Evolutionary conservation across 2,329 filamentous ascomycete genomes (phyloP).

Genomic region (Thermothelomyces thermophilus): DNA sequence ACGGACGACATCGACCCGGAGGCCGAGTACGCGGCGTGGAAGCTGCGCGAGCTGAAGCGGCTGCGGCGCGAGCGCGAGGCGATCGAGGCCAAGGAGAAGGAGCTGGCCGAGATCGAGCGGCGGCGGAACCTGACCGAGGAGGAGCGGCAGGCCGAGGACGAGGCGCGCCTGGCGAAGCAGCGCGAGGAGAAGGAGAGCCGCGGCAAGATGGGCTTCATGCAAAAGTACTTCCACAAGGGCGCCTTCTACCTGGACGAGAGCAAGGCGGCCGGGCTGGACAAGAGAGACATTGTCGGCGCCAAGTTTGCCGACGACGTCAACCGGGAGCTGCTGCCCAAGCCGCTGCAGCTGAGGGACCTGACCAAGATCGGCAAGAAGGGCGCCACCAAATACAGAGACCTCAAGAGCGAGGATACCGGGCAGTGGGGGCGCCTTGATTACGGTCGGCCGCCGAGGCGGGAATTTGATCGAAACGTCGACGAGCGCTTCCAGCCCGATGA

Average conservation of each 20-base stretch:
- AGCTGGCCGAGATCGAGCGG: slow-evolving; percentile 83
- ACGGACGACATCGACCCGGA: slow-evolving; percentile 80
- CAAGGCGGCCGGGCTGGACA: slow-evolving; percentile 65
- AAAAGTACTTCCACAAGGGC: slow-evolving; percentile 94
- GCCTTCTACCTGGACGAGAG: slow-evolving; percentile 88
- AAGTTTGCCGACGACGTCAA: slow-evolving; percentile 78
- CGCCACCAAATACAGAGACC: slow-evolving; percentile 80
- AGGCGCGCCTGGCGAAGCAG: slow-evolving; percentile 68
- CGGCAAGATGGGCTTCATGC: slow-evolving; percentile 83
- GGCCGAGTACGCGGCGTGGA: slow-evolving; percentile 88
- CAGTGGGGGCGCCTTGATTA: slow-evolving; percentile 66
- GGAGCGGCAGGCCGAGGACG: slow-evolving; percentile 80
- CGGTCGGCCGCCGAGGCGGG: slow-evolving; percentile 33
- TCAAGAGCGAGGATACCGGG: slow-evolving; percentile 86
- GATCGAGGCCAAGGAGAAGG: slow-evolving; percentile 76
- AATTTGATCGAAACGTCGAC: slow-evolving; percentile 42
- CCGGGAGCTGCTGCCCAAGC: slow-evolving; percentile 77
- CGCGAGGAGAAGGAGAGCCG: slow-evolving; percentile 70
- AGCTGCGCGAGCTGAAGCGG: slow-evolving; percentile 81
- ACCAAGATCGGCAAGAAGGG: slow-evolving; percentile 91
- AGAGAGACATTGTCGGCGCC: slow-evolving; percentile 79
- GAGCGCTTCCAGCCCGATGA: slow-evolving; percentile 62
- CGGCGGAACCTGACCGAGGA: slow-evolving; percentile 79
- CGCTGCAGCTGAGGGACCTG: slow-evolving; percentile 89
- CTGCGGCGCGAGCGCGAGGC: slow-evolving; percentile 80